Base-by-base conservation (phyloP, 176 grass and related monocot genomes). In the Echinochloa phyllopogon region DNA sequence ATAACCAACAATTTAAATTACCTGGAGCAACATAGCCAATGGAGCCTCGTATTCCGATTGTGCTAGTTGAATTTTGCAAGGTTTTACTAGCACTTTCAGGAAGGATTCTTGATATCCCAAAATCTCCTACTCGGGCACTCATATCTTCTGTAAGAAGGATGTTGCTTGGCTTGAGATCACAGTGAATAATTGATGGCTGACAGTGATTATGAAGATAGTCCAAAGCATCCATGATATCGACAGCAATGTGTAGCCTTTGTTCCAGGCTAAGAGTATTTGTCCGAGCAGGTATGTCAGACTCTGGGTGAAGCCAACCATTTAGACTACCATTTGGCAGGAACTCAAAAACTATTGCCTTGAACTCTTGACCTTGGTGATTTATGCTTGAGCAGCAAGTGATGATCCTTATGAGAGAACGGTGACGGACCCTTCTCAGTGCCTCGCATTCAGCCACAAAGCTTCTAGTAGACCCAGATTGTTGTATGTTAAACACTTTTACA, bases 151-250 rank as follows among this genome's bases (percentile, higher is more conserved):
- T 53, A 10, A 92, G 91, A 79, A 92, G 79, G 62, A 89, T 78
- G 8, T 92, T 92, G 60, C 91, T 77, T 16, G 87, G 91, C 21
- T 89, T 92, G 42, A 93, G 82, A 83, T 93, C 91, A 44, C 91
- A 93, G 40, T 90, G 88, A 38, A 90, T 44, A 3, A 93, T 55
- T 20, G 77, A 58, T 7, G 82, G 76, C 9, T 79, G 6, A 20
- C 85, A 68, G 2, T 83, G 39, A 12, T 79, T 79, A 44, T 86
- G 75, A 60, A 86, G 75, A 40, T 86, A 86, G 13, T 86, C 52
- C 12, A 85, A 7, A 2, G 75, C 65, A 6, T 78, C 75, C 74
- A 78, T 18, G 8, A 79, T 50, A 86, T 86, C 29, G 0, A 79
- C 41, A 18, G 65, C 75, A 62, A 86, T 72, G 5, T 71, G 42